Evolutionary conservation across 345 rosid genomes (phyloP).

Genomic region (Citrus cavaleriei): DNA sequence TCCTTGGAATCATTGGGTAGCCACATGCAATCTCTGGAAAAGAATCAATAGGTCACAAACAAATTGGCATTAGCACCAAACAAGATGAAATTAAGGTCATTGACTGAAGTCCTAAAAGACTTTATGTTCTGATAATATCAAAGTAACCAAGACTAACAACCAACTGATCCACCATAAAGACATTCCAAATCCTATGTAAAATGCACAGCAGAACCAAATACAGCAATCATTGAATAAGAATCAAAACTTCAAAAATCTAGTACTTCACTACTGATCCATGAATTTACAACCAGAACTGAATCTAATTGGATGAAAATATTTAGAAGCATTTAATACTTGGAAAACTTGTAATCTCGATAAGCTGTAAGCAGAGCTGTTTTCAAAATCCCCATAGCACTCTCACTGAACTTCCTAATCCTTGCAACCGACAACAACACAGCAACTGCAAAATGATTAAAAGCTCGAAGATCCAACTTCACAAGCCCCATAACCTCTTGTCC

Average conservation of each 20-base stretch:
- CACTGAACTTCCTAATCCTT: slow-evolving; percentile 64
- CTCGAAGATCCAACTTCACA: slow-evolving; percentile 50
- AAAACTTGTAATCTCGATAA: slow-evolving; percentile 51
- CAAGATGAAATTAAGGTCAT: background rate
- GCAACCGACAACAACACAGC: slow-evolving; percentile 71
- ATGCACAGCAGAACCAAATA: background rate
- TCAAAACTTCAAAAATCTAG: background rate
- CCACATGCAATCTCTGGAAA: slow-evolving; percentile 71
- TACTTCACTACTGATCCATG: background rate
- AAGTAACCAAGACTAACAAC: background rate
- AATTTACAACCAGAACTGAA: background rate
- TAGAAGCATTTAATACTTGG: slow-evolving; percentile 26
- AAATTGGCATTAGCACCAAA: background rate
- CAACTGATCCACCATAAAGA: background rate
- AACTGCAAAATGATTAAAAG: slow-evolving; percentile 64
- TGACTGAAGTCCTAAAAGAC: background rate
- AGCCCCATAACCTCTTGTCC: slow-evolving; percentile 68
- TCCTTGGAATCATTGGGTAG: slow-evolving; percentile 55
- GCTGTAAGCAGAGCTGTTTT: slow-evolving; percentile 55
- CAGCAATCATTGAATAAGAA: background rate
- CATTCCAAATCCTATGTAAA: background rate
- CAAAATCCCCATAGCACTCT: slow-evolving; percentile 46
- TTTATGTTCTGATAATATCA: background rate
- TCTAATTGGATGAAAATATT: background rate
- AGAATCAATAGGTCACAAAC: slow-evolving; percentile 6